A percentile compares a stretch with the other conserved stretches of the same genome.
phyloP scores from a whole-genome alignment of 768 basidiomycete genomes.

The Suillus subalutaceus region DNA sequence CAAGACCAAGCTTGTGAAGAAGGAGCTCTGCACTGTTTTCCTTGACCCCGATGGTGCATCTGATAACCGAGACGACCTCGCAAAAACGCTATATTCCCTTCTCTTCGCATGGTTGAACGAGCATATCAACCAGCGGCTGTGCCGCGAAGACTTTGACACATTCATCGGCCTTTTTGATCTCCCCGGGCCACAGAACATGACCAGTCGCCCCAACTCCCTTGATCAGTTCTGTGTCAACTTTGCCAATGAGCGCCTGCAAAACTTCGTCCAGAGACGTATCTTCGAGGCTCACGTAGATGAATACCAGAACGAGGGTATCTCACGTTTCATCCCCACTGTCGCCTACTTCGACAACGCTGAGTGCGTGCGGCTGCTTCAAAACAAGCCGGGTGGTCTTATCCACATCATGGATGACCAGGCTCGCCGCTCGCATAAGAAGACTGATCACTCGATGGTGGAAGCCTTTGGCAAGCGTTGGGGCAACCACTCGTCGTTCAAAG shows the following conservation, averaged over 20 bases:
- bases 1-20: slow-evolving; percentile 90
- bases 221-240: slow-evolving; percentile 98
- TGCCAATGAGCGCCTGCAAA: slow-evolving; percentile 89
- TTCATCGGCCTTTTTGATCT: slow-evolving; percentile 95
- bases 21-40: slow-evolving; percentile 97
- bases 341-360: slow-evolving; percentile 92
- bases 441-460: slow-evolving; percentile 91
- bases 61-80: slow-evolving; percentile 92
- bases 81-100: slow-evolving; percentile 90
- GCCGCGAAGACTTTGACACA: slow-evolving; percentile 88
- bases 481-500: slow-evolving; percentile 90
- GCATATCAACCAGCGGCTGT: slow-evolving; percentile 92
- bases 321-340: slow-evolving; percentile 64
- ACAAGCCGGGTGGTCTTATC: slow-evolving; percentile 86
- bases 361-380: slow-evolving; percentile 83
- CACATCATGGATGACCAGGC: slow-evolving; percentile 99
- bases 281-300: slow-evolving; percentile 85
- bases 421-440: slow-evolving; percentile 83
- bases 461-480: slow-evolving; percentile 94
- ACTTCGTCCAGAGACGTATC: slow-evolving; percentile 76
- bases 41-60: slow-evolving; percentile 93
- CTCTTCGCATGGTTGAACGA: slow-evolving; percentile 97
- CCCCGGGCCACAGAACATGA: slow-evolving; percentile 90
- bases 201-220: slow-evolving; percentile 85
- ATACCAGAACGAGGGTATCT: slow-evolving; percentile 82